A percentile compares a stretch with the other conserved stretches of the same genome.
These are phyloP conservation scores for Cercospora canescens DNA, from an alignment of 2,329 filamentous ascomycete genomes.

Conservation along the genomic window DNA sequence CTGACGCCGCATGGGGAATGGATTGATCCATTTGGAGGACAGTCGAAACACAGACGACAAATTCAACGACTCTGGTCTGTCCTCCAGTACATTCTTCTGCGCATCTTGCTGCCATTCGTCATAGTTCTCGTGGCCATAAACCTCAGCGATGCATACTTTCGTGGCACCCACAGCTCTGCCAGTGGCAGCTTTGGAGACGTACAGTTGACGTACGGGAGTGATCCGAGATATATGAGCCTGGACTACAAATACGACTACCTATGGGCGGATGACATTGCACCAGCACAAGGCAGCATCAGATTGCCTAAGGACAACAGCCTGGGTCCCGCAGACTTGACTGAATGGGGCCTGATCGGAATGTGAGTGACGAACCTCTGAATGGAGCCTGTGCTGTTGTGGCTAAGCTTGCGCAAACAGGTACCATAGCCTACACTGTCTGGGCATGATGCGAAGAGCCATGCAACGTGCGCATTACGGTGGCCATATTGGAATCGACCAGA, in stretches of 20 bases:
- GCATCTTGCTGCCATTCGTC: constrained; percentile 7
- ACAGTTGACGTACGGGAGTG: constrained; percentile 14
- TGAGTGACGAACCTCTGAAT: not conserved
- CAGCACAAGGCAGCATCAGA: constrained; percentile 6
- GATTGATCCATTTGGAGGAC: not conserved
- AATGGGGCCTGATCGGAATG: constrained; percentile 15
- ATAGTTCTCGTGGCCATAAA: constrained; percentile 8
- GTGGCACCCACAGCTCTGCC: not conserved
- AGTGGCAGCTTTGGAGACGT: constrained; percentile 1
- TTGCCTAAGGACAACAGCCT: constrained; percentile 4
- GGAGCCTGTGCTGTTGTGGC: not conserved
- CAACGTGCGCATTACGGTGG: constrained; percentile 15
- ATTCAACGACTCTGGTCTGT: not conserved
- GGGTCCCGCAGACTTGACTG: constrained; percentile 6
- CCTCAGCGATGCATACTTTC: constrained; percentile 1
- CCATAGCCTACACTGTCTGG: constrained; percentile 15
- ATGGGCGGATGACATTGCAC: constrained; percentile 10
- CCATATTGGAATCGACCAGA: constrained; percentile 10
- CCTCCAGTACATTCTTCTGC: constrained; percentile 7
- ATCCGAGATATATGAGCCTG: constrained; percentile 12
- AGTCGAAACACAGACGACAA: not conserved
- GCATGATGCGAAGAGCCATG: constrained; percentile 11
- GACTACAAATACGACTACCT: constrained; percentile 18
- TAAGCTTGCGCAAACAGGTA: constrained; percentile 7
- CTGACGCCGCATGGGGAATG: not conserved